Evolutionary conservation across 768 basidiomycete genomes (phyloP).

Genomic region (Plicaturopsis crispa): DNA sequence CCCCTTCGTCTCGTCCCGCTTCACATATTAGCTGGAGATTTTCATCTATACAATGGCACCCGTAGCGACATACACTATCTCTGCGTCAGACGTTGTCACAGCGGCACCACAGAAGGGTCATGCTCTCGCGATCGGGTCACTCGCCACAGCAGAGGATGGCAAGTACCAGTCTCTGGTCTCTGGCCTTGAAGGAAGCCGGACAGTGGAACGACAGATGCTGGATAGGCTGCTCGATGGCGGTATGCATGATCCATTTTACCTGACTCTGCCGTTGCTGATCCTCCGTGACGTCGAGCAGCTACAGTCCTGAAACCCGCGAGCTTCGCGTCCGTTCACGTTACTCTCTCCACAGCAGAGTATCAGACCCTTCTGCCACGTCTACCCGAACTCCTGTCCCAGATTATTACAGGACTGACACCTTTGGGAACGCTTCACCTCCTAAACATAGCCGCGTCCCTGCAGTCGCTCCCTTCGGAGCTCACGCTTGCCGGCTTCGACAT

Average conservation of each 20-base stretch:
- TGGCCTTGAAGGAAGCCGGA: constrained; percentile 42
- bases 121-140: constrained; percentile 72
- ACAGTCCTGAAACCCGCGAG: constrained; percentile 41
- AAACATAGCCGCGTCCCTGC: constrained; percentile 37
- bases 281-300: constrained; percentile 41
- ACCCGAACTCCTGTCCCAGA: constrained; percentile 47
- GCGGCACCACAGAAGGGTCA: no score
- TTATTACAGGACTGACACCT: constrained; percentile 54
- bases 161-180: constrained; percentile 67
- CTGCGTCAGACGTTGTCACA: no score
- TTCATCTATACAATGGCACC: no score
- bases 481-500: constrained; percentile 59
- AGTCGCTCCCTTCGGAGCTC: constrained; percentile 48
- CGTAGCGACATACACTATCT: no score
- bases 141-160: constrained; percentile 71
- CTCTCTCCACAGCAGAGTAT: constrained; percentile 62
- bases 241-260: constrained; percentile 21
- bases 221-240: constrained; percentile 80
- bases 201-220: constrained; percentile 73
- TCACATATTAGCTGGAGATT: no score
- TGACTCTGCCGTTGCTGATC: not conserved
- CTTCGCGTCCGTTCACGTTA: constrained; percentile 62
- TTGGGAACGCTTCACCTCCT: constrained; percentile 64
- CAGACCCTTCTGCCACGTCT: constrained; percentile 44
- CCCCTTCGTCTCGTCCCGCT: no score